These are phyloP conservation scores for Panicum hallii DNA, from an alignment of 202 grass and related monocot genomes.

Conservation along the genomic window DNA sequence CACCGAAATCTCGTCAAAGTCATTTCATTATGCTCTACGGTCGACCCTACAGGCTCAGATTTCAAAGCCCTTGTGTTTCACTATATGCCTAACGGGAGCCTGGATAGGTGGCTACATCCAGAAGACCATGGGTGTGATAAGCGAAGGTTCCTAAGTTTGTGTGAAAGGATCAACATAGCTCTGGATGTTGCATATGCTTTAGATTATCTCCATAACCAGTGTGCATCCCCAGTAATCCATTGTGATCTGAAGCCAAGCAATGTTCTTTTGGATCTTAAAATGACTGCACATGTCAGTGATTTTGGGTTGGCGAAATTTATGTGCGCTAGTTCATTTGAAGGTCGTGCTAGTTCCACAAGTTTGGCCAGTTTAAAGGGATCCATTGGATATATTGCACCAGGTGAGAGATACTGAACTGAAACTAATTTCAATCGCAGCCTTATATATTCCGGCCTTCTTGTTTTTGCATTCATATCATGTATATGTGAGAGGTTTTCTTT, in stretches of 20 bases:
- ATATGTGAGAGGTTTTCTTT: too few relatives aligned
- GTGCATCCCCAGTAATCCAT: slow-evolving; percentile 18
- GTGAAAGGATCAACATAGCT: slow-evolving; percentile 51
- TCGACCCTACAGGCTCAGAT: slow-evolving; percentile 33
- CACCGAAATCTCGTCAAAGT: slow-evolving; percentile 54
- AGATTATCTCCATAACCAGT: slow-evolving; percentile 43
- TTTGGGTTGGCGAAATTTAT: slow-evolving; percentile 41
- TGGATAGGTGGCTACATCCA: slow-evolving; percentile 54
- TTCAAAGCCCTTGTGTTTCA: slow-evolving; percentile 51
- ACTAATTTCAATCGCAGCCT: too few relatives aligned
- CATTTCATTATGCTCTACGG: slow-evolving; percentile 38
- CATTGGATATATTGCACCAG: slow-evolving; percentile 36
- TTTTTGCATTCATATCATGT: too few relatives aligned
- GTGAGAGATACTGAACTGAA: neutral
- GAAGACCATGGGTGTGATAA: neutral
- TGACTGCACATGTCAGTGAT: slow-evolving; percentile 28
- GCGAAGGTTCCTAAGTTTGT: slow-evolving; percentile 7
- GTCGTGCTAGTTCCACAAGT: neutral
- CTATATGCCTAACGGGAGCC: slow-evolving; percentile 58
- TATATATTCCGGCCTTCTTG: too few relatives aligned
- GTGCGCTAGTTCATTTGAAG: neutral
- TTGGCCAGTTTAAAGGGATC: slow-evolving; percentile 27
- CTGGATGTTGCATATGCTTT: slow-evolving; percentile 52
- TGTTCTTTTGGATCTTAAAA: slow-evolving; percentile 33
- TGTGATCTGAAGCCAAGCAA: slow-evolving; percentile 48